These are phyloP conservation scores for Microsporum ferrugineum DNA, from an alignment of 2,329 filamentous ascomycete genomes.

Conservation along the genomic window DNA sequence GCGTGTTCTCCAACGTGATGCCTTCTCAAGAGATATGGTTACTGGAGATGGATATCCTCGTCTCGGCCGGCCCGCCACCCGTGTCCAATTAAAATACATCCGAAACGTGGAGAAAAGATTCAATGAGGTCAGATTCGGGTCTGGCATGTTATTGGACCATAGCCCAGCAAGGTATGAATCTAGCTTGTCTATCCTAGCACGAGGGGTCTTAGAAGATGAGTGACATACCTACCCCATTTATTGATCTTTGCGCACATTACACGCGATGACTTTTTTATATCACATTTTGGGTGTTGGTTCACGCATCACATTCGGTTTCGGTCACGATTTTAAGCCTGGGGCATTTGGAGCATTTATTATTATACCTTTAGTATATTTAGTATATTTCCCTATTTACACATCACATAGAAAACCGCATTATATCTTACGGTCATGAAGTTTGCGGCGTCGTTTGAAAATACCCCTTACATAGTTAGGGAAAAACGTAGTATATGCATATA, in stretches of 20 bases:
- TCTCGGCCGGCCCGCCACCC: constrained; percentile 54
- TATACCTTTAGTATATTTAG: not conserved
- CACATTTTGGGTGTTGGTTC: not conserved
- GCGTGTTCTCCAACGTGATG: constrained; percentile 55
- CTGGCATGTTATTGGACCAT: constrained; percentile 65
- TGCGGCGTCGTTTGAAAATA: not conserved
- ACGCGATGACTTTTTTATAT: not conserved
- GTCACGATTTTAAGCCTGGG: not conserved
- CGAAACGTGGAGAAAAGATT: constrained; percentile 60
- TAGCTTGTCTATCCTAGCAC: constrained; percentile 49
- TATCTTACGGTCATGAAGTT: not conserved
- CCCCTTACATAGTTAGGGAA: not conserved
- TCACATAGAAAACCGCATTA: not conserved
- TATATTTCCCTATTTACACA: not conserved
- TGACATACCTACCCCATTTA: not conserved
- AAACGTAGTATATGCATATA: not conserved
- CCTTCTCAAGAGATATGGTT: constrained; percentile 40
- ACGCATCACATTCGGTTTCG: not conserved
- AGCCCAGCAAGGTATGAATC: constrained; percentile 64
- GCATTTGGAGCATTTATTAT: not conserved
- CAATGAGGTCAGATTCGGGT: constrained; percentile 58
- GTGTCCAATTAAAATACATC: constrained; percentile 59
- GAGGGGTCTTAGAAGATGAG: constrained; percentile 30
- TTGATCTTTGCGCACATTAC: not conserved
- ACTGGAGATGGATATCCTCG: constrained; percentile 31